Percentiles rank a stretch among this genome's conserved stretches.
Conservation (phyloP, 768 basidiomycete species). For the Lactarius hengduanensis region DNA sequence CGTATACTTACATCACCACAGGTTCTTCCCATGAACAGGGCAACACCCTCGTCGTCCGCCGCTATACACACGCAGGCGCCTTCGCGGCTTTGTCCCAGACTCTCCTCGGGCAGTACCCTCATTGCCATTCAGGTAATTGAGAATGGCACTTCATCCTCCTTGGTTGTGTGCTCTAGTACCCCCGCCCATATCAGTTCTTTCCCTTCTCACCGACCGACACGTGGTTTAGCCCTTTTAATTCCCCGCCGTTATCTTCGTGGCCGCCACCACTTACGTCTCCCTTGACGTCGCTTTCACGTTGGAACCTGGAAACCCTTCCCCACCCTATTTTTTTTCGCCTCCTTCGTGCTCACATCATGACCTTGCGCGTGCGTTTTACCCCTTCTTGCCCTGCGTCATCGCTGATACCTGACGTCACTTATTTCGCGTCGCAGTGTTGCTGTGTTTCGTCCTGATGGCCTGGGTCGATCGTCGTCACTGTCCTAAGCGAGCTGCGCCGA, state of each 20-base stretch:
- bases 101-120: constrained; percentile 69
- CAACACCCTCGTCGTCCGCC: constrained; percentile 60
- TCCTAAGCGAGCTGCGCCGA: constrained; percentile 77
- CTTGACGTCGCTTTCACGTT: constrained; percentile 76
- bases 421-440: constrained; percentile 47
- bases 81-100: constrained; percentile 80
- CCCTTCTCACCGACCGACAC: background rate
- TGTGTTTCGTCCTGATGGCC: constrained; percentile 74
- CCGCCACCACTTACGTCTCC: constrained; percentile 78
- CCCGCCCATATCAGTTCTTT: constrained; percentile 4
- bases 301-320: constrained; percentile 53
- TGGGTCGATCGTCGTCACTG: constrained; percentile 66
- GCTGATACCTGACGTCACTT: constrained; percentile 1
- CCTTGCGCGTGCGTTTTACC: constrained; percentile 60
- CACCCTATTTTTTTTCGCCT: constrained; percentile 61
- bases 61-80: constrained; percentile 47
- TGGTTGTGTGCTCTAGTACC: constrained; percentile 49
- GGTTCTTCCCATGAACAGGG: constrained; percentile 77
- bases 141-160: constrained; percentile 72
- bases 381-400: background rate
- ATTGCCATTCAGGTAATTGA: constrained; percentile 86
- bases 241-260: constrained; percentile 52
- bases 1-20: constrained; percentile 66
- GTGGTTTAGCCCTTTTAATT: constrained; percentile 57
- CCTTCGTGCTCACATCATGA: constrained; percentile 83